Percentiles rank a stretch among this genome's conserved stretches.
phyloP scores from a whole-genome alignment of 2,329 filamentous ascomycete species.

The Aaosphaeria arxii region DNA sequence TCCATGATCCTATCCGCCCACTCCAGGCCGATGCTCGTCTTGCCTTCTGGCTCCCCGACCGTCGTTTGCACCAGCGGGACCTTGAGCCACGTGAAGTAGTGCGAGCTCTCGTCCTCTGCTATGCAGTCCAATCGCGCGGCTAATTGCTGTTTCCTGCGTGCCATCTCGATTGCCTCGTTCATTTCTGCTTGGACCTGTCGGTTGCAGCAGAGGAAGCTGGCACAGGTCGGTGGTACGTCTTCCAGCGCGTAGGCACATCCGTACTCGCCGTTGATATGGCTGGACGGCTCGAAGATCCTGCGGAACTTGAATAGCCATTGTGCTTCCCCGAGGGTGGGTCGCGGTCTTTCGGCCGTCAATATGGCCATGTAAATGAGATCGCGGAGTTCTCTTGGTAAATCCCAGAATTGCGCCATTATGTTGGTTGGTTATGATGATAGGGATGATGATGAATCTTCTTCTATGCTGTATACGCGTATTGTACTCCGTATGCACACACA shows the following conservation, averaged over 20 bases:
- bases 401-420: slow-evolving; percentile 22
- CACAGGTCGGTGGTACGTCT: slow-evolving; percentile 22
- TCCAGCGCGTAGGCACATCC: slow-evolving; percentile 23
- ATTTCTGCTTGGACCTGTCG: slow-evolving; percentile 30
- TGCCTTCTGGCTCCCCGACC: slow-evolving; percentile 1
- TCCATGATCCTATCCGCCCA: slow-evolving; percentile 15
- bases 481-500: too few relatives aligned
- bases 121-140: slow-evolving; percentile 27
- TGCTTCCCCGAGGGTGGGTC: slow-evolving; percentile 15
- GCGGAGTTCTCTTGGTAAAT: slow-evolving; percentile 30
- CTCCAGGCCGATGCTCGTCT: slow-evolving; percentile 6
- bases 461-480: too few relatives aligned
- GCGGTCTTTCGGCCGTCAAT: slow-evolving; percentile 18
- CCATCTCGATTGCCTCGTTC: slow-evolving; percentile 15
- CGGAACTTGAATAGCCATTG: slow-evolving; percentile 14
- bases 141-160: slow-evolving; percentile 12
- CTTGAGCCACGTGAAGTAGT: slow-evolving; percentile 31
- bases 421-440: background rate
- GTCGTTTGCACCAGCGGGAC: slow-evolving; percentile 25
- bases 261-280: slow-evolving; percentile 16
- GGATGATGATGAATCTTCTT: too few relatives aligned
- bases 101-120: slow-evolving; percentile 22
- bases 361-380: slow-evolving; percentile 31
- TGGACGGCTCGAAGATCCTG: slow-evolving; percentile 12
- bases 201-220: slow-evolving; percentile 25